phyloP scores from a whole-genome alignment of 225 moss, liverwort and hornwort species.

The Polytrichum formosum region DNA sequence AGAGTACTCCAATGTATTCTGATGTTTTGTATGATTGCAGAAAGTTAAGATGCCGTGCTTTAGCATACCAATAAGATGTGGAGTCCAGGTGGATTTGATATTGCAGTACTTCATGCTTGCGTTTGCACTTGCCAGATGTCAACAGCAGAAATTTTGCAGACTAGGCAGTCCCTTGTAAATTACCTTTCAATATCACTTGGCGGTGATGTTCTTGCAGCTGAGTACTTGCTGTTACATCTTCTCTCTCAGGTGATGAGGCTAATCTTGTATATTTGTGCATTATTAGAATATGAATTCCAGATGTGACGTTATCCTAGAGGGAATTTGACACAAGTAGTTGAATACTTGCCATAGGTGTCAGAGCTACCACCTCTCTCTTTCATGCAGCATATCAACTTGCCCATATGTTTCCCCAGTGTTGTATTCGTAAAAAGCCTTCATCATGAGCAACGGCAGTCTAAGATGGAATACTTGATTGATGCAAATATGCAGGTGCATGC shows the following conservation, averaged over 20 bases:
- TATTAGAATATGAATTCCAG: no score
- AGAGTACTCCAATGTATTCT: no score
- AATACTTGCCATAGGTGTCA: no score
- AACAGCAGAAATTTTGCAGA: conserved; percentile 26
- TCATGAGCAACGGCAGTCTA: conserved; percentile 12
- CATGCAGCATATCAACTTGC: no score
- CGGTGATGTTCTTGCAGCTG: conserved; percentile 83
- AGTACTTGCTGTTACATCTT: conserved; percentile 83
- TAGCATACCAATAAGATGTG: background rate
- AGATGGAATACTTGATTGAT: conserved; percentile 22
- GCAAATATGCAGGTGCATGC: conserved; percentile 61
- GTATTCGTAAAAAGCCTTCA: no score
- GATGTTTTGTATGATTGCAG: no score
- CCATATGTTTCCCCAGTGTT: no score
- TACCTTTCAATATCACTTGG: conserved; percentile 61
- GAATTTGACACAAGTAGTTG: no score
- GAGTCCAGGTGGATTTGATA: background rate
- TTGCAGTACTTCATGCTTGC: no score
- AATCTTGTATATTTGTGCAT: background rate
- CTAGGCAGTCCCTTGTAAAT: conserved; percentile 51
- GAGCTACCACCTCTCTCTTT: no score
- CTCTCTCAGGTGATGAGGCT: conserved; percentile 78
- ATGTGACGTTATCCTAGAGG: no score
- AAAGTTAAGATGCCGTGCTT: no score
- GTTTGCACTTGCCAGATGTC: conserved; percentile 36